These are phyloP conservation scores for Tremella yokohamensis DNA, from an alignment of 768 basidiomycete genomes.

Conservation along the genomic window DNA sequence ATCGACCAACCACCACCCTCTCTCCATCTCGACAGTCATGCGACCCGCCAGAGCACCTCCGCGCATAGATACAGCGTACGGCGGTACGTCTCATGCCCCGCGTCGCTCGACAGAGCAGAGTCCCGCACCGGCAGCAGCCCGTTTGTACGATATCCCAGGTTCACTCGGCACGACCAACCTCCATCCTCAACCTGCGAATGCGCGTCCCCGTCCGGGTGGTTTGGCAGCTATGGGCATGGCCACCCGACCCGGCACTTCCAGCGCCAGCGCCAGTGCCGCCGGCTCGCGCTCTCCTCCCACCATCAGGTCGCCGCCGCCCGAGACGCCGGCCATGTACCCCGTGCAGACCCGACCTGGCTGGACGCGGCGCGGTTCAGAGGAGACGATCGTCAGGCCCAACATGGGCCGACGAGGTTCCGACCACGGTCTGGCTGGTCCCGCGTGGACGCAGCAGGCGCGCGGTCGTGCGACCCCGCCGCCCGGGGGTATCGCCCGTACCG, in stretches of 20 bases:
- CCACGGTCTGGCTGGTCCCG: conserved; percentile 4
- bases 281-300: no score
- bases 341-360: conserved; percentile 11
- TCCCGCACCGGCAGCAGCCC: neutral
- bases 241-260: neutral
- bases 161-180: conserved; percentile 11
- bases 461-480: neutral
- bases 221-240: conserved; percentile 10
- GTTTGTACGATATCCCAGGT: conserved; percentile 19
- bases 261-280: no score
- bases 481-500: neutral
- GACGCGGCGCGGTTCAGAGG: conserved; percentile 18
- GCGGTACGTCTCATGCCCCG: no score
- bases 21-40: neutral
- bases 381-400: conserved; percentile 7
- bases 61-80: conserved; percentile 7
- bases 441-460: conserved; percentile 5
- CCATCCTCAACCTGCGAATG: neutral
- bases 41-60: conserved; percentile 10
- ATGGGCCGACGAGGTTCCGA: conserved; percentile 17
- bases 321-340: conserved; percentile 14
- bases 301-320: neutral
- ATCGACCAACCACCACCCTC: neutral
- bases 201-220: conserved; percentile 18
- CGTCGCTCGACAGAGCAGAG: no score